Percentiles rank a stretch among this genome's conserved stretches.
phyloP scores from a whole-genome alignment of 306 rosid genomes.

The Luffa aegyptiaca region DNA sequence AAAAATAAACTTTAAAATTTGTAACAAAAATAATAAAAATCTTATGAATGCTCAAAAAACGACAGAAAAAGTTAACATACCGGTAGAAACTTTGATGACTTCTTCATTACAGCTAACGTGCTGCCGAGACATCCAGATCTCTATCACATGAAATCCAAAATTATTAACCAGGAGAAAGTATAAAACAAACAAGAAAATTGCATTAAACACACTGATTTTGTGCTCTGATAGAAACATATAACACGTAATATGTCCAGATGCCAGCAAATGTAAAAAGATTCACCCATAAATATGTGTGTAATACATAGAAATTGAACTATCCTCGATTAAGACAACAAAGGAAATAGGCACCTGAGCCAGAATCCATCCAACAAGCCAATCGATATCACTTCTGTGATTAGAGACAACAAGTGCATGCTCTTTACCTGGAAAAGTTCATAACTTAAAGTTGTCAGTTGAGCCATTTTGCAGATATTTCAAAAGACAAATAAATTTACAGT shows the following conservation, averaged over 20 bases:
- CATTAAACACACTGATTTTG: conserved; percentile 4
- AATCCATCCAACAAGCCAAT: conserved; percentile 96
- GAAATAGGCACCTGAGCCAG: conserved; percentile 64
- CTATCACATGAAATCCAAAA: conserved; percentile 31
- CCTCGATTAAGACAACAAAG: conserved; percentile 6
- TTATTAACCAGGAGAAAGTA: conserved; percentile 19
- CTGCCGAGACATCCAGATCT: conserved; percentile 90
- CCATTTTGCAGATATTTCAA: background rate
- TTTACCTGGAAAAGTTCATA: conserved; percentile 50
- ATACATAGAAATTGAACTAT: background rate
- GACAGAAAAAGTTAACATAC: conserved; percentile 34
- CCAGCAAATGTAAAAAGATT: background rate
- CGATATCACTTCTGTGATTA: conserved; percentile 89
- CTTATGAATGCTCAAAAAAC: background rate
- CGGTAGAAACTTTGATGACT: conserved; percentile 73
- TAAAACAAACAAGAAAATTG: conserved; percentile 3
- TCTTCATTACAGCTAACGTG: conserved; percentile 87
- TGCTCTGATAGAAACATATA: background rate
- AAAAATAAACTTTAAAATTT: background rate
- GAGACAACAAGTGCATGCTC: conserved; percentile 80
- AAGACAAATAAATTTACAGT: background rate
- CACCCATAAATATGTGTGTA: background rate
- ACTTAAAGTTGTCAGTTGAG: conserved; percentile 9
- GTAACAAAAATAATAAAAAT: background rate
- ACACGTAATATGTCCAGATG: background rate